Percentiles rank a stretch among this genome's conserved stretches.
phyloP scores from a whole-genome alignment of 257 asterid genomes.

The Solanum bulbocastanum region DNA sequence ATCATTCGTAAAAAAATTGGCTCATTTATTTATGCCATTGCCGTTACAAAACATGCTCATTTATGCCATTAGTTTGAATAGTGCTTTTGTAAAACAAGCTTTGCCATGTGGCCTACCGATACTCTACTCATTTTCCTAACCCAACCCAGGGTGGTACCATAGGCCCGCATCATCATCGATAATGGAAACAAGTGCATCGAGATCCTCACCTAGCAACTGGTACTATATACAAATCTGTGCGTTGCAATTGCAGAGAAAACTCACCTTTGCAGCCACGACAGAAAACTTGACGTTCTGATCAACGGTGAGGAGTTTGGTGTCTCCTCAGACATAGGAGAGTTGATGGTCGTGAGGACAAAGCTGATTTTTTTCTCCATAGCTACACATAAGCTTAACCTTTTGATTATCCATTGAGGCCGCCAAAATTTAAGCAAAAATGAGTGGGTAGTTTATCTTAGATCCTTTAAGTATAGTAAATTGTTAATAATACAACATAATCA shows the following conservation, averaged over 20 bases:
- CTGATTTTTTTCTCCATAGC: slow-evolving; percentile 67
- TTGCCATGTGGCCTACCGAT: not conserved
- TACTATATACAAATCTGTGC: slow-evolving; percentile 37
- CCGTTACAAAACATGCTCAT: not conserved
- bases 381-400: slow-evolving; percentile 54
- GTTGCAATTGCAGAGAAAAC: slow-evolving; percentile 12
- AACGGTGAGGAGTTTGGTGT: slow-evolving; percentile 59
- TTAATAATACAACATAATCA: not conserved
- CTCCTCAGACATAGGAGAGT: slow-evolving; percentile 67
- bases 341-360: slow-evolving; percentile 40
- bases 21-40: not conserved
- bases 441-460: not conserved
- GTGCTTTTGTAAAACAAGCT: not conserved
- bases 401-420: slow-evolving; percentile 1
- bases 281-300: slow-evolving; percentile 41
- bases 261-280: slow-evolving; percentile 33
- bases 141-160: not conserved
- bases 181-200: slow-evolving; percentile 50
- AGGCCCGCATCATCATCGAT: slow-evolving; percentile 35
- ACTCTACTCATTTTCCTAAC: not conserved
- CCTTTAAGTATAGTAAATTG: not conserved
- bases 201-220: slow-evolving; percentile 63
- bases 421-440: not conserved
- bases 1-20: not conserved
- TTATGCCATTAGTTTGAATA: not conserved